Evolutionary conservation across 306 rosid species (phyloP).

Genomic region (Fagus sylvatica): DNA sequence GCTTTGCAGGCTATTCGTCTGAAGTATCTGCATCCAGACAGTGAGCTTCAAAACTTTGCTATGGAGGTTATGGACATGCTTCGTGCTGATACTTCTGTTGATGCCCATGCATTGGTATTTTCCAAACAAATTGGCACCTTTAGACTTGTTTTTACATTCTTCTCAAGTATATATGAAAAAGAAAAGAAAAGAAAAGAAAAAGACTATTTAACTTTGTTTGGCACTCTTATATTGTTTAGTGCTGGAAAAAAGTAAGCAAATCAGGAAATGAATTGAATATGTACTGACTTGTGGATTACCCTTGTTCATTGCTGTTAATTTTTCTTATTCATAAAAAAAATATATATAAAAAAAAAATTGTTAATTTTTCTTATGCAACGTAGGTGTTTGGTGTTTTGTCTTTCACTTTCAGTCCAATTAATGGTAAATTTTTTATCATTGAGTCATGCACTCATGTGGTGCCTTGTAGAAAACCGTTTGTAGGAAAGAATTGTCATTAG

Average conservation of each 20-base stretch:
- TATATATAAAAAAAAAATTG: no score
- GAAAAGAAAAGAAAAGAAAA: background rate
- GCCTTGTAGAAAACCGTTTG: background rate
- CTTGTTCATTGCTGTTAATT: background rate
- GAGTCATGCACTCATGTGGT: background rate
- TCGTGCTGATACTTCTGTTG: slow-evolving; percentile 66
- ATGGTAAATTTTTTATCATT: background rate
- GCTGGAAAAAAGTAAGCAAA: background rate
- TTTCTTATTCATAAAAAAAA: background rate
- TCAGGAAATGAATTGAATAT: background rate
- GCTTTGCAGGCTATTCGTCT: slow-evolving; percentile 76
- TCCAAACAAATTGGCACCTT: background rate
- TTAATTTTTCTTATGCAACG: background rate
- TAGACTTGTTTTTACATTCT: slow-evolving; percentile 11
- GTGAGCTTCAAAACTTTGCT: slow-evolving; percentile 77
- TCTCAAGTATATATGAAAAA: background rate
- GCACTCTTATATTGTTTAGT: background rate
- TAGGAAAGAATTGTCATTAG: background rate
- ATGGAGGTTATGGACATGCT: slow-evolving; percentile 86
- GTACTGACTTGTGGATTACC: background rate
- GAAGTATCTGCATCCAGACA: slow-evolving; percentile 81
- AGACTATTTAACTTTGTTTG: background rate
- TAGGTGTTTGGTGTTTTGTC: background rate
- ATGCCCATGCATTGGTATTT: slow-evolving; percentile 84
- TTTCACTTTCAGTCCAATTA: background rate